Percentiles rank a stretch among this genome's conserved stretches.
phyloP scores from a whole-genome alignment of 176 grass and related monocot species.

The Rhynchospora breviuscula region DNA sequence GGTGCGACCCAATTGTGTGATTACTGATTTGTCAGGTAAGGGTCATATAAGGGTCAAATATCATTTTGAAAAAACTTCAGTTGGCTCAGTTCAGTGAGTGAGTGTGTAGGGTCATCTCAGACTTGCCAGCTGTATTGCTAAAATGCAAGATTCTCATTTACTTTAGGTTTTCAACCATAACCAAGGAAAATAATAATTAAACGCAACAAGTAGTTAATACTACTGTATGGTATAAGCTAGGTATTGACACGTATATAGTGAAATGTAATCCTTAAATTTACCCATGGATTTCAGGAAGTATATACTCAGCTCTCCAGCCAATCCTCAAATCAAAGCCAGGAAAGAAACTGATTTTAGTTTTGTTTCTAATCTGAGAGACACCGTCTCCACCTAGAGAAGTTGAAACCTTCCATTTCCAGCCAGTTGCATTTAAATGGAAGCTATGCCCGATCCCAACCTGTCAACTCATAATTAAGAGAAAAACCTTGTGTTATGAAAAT shows the following conservation, averaged over 20 bases:
- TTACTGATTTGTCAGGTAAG: not conserved
- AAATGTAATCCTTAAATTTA: conserved; percentile 15
- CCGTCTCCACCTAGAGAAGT: conserved; percentile 88
- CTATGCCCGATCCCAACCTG: conserved; percentile 92
- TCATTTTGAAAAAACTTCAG: too few relatives aligned
- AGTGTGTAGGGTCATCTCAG: not conserved
- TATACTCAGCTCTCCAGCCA: conserved; percentile 90
- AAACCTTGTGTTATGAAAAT: not conserved
- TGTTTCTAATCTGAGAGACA: conserved; percentile 84
- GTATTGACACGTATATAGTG: not conserved
- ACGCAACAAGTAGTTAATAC: not conserved
- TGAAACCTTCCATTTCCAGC: conserved; percentile 96
- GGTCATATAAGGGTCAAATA: too few relatives aligned
- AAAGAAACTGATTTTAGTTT: conserved; percentile 70
- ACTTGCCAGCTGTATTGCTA: not conserved
- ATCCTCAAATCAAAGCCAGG: conserved; percentile 92
- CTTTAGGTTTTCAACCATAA: not conserved
- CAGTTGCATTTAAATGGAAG: conserved; percentile 65
- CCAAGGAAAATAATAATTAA: not conserved
- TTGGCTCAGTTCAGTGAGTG: not conserved
- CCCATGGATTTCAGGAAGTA: conserved; percentile 96
- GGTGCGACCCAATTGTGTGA: not conserved
- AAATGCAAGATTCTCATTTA: not conserved
- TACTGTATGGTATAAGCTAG: not conserved
- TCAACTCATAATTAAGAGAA: not conserved